phyloP scores from a whole-genome alignment of 495 filamentous ascomycete species.

The Tetracladium marchalianum region DNA sequence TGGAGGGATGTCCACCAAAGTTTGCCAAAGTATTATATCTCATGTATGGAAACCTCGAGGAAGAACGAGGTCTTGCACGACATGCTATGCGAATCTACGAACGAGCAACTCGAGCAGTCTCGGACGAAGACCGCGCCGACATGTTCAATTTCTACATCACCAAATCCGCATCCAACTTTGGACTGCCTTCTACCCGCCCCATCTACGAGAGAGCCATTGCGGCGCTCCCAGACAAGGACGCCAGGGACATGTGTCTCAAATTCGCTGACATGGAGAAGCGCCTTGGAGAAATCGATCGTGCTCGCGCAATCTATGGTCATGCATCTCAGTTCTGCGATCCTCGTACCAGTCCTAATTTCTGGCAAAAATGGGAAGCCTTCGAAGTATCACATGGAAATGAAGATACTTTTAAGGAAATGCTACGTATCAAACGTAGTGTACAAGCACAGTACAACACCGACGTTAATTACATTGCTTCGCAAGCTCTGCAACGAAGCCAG shows the following conservation, averaged over 20 bases:
- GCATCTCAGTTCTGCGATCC: slow-evolving; percentile 97
- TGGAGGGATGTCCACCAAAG: slow-evolving; percentile 88
- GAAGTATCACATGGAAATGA: slow-evolving; percentile 98
- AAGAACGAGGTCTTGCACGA: slow-evolving; percentile 89
- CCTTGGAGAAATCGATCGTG: slow-evolving; percentile 93
- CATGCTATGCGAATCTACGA: slow-evolving; percentile 99
- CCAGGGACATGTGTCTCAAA: slow-evolving; percentile 96
- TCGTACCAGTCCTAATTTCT: slow-evolving; percentile 78
- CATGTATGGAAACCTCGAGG: slow-evolving; percentile 97
- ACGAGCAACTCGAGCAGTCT: slow-evolving; percentile 88
- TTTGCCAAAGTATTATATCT: slow-evolving; percentile 94
- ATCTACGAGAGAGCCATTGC: slow-evolving; percentile 96
- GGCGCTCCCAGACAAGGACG: slow-evolving; percentile 85
- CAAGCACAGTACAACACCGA: slow-evolving; percentile 98
- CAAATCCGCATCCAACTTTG: slow-evolving; percentile 97
- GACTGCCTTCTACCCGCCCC: slow-evolving; percentile 84
- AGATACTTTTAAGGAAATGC: slow-evolving; percentile 99
- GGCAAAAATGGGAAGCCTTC: slow-evolving; percentile 95
- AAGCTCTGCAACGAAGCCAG: slow-evolving; percentile 80
- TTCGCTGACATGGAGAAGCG: slow-evolving; percentile 98
- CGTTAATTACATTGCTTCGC: slow-evolving; percentile 95
- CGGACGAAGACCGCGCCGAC: slow-evolving; percentile 87
- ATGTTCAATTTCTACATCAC: slow-evolving; percentile 99
- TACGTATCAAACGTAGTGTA: slow-evolving; percentile 92
- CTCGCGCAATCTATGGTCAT: slow-evolving; percentile 90